Conservation (phyloP, 1,139 yeast genomes). For the Suhomyces taliae region DNA sequence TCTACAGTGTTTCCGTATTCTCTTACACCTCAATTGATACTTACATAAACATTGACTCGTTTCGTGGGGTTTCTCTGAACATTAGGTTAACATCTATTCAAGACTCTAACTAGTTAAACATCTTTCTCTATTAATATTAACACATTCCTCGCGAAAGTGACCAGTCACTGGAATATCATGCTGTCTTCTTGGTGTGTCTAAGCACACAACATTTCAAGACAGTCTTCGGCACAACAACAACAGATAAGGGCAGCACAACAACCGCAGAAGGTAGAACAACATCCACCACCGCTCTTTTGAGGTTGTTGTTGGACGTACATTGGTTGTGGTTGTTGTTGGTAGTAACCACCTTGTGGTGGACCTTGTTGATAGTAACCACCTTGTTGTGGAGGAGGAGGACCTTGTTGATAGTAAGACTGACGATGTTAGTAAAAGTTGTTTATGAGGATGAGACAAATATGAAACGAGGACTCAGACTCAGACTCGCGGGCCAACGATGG, state of each 20-base stretch:
- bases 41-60: too few relatives aligned
- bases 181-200: neutral
- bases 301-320: conserved; percentile 44
- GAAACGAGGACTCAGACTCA: neutral
- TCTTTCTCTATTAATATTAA: neutral
- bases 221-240: conserved; percentile 47
- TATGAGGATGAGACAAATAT: neutral
- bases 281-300: conserved; percentile 33
- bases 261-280: conserved; percentile 42
- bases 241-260: conserved; percentile 45
- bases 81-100: neutral
- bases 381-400: conserved; percentile 13
- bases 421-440: neutral
- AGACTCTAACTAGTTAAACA: neutral
- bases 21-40: too few relatives aligned
- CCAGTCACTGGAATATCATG: neutral
- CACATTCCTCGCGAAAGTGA: neutral
- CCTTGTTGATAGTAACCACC: conserved; percentile 26
- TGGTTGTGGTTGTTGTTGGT: conserved; percentile 40
- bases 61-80: neutral
- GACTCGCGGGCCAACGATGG: neutral
- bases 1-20: too few relatives aligned
- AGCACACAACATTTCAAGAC: conserved; percentile 20
- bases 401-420: conserved; percentile 15
- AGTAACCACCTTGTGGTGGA: conserved; percentile 30